Base-by-base conservation (phyloP, 2,329 filamentous ascomycete genomes). In the Exophiala oligosperma region DNA sequence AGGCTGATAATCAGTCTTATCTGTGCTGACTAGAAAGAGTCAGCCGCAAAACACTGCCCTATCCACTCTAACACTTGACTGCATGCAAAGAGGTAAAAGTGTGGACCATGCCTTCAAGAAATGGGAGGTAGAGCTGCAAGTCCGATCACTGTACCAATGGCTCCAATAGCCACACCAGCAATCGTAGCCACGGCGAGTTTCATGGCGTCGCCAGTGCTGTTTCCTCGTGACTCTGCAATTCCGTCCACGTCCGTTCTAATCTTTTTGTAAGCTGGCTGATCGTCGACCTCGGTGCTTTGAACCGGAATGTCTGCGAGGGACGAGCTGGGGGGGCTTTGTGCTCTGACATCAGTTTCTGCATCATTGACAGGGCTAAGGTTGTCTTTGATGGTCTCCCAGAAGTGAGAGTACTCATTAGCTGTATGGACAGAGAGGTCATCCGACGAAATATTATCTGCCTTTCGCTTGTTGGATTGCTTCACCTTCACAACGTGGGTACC, bases 171-270 rank as follows among this genome's bases (percentile, higher is more conserved):
- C 37, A 74, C 74, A 24, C 76, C 75, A 4, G 73, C 60, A 2
- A 74, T 56, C 26, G 76, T 74, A 28, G 72, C 73, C 21, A 72
- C 70, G 29, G 73, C 73, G 64, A 77, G 73, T 54, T 70, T 72
- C 48, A 67, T 64, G 24, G 77, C 52, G 24, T 51, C 63, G 44
- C 26, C 60, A 50, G 21, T 52, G 29, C 12, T 35, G 28, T 35
- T 53, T 38, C 26, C 52, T 41, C 37, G 52, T 28, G 37, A 11
- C 14, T 43, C 32, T 2, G 23, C n/a, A 21, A 37, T 4, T 26
- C 61, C 48, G 26, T 54, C 56, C 53, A 28, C 60, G 44, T 37
- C 61, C 47, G 49, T 59, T 29, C 62, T 56, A 17, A 59, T 49
- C 40, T 67, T 67, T 29, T 60, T 55, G 17, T 51, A 37, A 64